Base-by-base conservation (phyloP, 1,139 yeast species). In the Kodamaea ohmeri region DNA sequence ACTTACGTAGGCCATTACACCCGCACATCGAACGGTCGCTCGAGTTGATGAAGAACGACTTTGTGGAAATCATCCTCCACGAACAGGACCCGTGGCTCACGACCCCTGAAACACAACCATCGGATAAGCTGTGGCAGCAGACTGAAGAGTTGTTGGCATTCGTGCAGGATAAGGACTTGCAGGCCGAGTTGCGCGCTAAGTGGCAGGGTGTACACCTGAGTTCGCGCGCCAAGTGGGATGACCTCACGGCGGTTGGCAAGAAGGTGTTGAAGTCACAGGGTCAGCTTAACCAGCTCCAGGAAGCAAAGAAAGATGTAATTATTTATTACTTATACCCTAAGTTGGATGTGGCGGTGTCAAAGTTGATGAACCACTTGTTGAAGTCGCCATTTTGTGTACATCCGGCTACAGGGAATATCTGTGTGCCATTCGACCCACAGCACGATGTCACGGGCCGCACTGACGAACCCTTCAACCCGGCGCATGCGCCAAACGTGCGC, bases 371-470 rank as follows among this genome's bases (percentile, higher is more conserved):
- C 61, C 99, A 92, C 67, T 81, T 92, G 65, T 76, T 92, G 52
- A 92, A 92, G 57, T 85, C 97, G 1, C 99, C 99, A n/a, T 92
- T 94, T 60, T 92, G 97, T 67, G 82, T 92, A 35, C 99, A 92
- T 58, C 99, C 99, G 1, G 82, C 89, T 5, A 94, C 99, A 0
- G 97, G 97, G n/a, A 85, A 89, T 51, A 86, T 92, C 4, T 92
- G 98, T 77, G 97, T 94, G 6, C 97, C 98, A 0, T 89, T 92
- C 51, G 86, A 83, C 53, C 79, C 86, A 1, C 49, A 68, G 21
- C 56, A 65, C 2, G 60, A 55, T n/a, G 58, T 65, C 39, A 39
- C 46, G 7, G 63, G 61, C 1, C 71, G 69, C 44, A 74, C 67
- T 43, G 59, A 44, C 0, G 70, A 75, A 40, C 78, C 78, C 1